A percentile compares a stretch with the other conserved stretches of the same genome.
Evolutionary conservation across 1,139 yeast species (phyloP).

Genomic region (Suhomyces bolitotheri): DNA sequence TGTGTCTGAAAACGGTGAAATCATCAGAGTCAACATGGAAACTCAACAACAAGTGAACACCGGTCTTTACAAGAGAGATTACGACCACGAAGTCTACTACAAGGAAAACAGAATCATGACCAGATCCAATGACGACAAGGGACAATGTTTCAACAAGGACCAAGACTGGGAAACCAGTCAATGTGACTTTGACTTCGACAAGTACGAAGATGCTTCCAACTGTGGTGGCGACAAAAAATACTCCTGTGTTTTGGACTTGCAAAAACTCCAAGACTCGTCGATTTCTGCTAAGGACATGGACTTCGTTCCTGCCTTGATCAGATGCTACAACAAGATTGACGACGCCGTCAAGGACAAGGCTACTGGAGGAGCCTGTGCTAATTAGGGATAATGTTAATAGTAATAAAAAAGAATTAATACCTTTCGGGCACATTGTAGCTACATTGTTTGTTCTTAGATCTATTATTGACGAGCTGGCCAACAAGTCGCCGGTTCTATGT

Average conservation of each 20-base stretch:
- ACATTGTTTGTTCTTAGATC: not conserved
- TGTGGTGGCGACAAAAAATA: slow-evolving; percentile 15
- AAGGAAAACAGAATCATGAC: slow-evolving; percentile 6
- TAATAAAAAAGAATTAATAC: no score
- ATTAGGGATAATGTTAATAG: slow-evolving; percentile 8
- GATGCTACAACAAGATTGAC: slow-evolving; percentile 15
- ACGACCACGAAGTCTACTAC: slow-evolving; percentile 15
- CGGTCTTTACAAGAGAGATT: slow-evolving; percentile 16
- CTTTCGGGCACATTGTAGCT: no score
- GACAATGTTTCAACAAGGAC: slow-evolving; percentile 16
- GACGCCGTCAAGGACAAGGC: slow-evolving; percentile 13
- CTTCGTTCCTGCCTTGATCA: slow-evolving; percentile 16
- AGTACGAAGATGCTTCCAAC: slow-evolving; percentile 14
- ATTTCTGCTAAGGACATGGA: slow-evolving; percentile 14
- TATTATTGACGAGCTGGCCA: not conserved
- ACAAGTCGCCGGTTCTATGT: slow-evolving; percentile 5
- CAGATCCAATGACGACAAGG: slow-evolving; percentile 9
- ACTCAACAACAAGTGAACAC: slow-evolving; percentile 16
- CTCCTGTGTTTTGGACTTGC: slow-evolving; percentile 19
- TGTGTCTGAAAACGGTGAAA: slow-evolving; percentile 16
- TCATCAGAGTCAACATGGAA: slow-evolving; percentile 18
- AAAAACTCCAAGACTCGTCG: slow-evolving; percentile 14
- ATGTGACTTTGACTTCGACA: slow-evolving; percentile 16
- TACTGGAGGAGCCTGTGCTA: slow-evolving; percentile 17
- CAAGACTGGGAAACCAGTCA: slow-evolving; percentile 14